A percentile compares a stretch with the other conserved stretches of the same genome.
phyloP scores from a whole-genome alignment of 805 yeast species.

The Cyberlindnera lachancei region DNA sequence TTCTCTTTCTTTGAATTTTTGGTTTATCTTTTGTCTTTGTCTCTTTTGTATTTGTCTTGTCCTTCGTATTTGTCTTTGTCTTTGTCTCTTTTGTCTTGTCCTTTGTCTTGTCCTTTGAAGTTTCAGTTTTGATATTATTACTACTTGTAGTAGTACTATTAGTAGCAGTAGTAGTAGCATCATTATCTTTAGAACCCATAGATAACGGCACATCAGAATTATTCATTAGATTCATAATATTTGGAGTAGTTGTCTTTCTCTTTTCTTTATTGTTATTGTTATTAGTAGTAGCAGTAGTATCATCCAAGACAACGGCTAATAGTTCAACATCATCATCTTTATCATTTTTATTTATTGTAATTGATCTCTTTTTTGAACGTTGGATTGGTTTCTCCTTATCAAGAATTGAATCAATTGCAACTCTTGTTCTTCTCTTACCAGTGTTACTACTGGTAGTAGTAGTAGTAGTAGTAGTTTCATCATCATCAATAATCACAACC shows the following conservation, averaged over 20 bases:
- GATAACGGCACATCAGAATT: neutral
- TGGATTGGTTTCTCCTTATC: too few relatives aligned
- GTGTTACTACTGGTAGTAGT: neutral
- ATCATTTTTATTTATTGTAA: too few relatives aligned
- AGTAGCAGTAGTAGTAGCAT: neutral
- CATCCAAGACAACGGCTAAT: too few relatives aligned
- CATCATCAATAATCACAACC: neutral
- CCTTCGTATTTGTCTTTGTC: neutral
- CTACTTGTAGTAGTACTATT: neutral
- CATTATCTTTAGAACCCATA: slow-evolving; percentile 1
- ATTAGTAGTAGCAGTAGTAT: too few relatives aligned
- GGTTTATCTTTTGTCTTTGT: neutral
- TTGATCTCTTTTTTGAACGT: too few relatives aligned
- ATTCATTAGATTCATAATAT: slow-evolving; percentile 10
- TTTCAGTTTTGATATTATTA: neutral
- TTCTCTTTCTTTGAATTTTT: slow-evolving; percentile 1
- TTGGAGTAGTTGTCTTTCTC: slow-evolving; percentile 4
- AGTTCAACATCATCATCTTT: too few relatives aligned
- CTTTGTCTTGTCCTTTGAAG: neutral
- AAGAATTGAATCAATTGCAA: neutral
- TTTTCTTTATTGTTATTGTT: too few relatives aligned
- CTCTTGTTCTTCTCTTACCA: neutral
- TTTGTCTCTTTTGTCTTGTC: neutral
- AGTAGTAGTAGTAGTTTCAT: neutral
- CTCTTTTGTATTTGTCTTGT: neutral